Evolutionary conservation across 306 rosid species (phyloP), one percentile per base, ranked within the genome.

Genomic region (Cucumis sativus): DNA sequence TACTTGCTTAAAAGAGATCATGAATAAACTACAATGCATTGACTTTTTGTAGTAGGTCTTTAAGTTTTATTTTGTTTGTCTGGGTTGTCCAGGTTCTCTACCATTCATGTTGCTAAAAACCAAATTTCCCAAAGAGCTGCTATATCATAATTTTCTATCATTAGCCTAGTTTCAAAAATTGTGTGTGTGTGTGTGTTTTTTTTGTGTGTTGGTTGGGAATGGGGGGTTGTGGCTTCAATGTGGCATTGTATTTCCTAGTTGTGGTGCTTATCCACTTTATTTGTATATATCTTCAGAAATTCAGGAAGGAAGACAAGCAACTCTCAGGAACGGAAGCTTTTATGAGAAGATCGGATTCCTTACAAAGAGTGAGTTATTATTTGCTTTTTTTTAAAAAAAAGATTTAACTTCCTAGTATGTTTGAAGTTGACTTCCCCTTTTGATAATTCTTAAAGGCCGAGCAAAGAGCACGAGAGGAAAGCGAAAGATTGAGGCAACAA

Each of bases 401-500:
- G 21, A 37, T 17, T 9, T 57, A 11, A 40, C 7, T 15, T 65
- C 54, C 70, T 47, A n/a, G 49, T 37, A 57, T 45, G 82, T 67
- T 54, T 9, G 37, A 95, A 97, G 97, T 96, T 71, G 97, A 95
- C 85, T 96, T 10, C 41, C 43, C 21, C 51, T 52, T 55, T 55
- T 23, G 18, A 58, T 41, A 76, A 52, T n/a, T 68, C 40, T 81
- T 63, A 5, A 55, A 95, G 99, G 99, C 99, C 64, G 99, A 95
- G 88, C 97, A 92, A 87, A 85, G 96, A 85, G 99, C 97, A 78
- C 97, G 92, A 41, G 99, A 95, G 81, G 99, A 92, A 86, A 95
- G 99, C 79, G 97, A 95, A 82, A 90, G 85, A 87, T 91, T 95
- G 17, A 87, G 96, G 91, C 88, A 80, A 80, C 96, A 90, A 82